Percentiles rank a stretch among this genome's conserved stretches.
Conservation (phyloP, 345 rosid species). For the Sonneratia alba region DNA sequence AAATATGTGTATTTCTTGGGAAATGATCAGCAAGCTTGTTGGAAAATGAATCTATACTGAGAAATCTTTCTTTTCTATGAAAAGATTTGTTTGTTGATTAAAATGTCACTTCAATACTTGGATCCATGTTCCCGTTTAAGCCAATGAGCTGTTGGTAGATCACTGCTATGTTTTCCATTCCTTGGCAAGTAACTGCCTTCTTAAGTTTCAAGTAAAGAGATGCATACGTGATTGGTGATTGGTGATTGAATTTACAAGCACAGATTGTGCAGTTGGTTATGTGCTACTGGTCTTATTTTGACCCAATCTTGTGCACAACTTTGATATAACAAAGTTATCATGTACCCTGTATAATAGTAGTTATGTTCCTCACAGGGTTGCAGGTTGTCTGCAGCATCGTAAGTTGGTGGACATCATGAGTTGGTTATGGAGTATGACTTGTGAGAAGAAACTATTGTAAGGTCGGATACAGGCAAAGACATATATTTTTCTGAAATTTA, state of each 20-base stretch:
- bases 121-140: background rate
- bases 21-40: background rate
- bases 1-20: background rate
- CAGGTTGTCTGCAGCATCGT: slow-evolving; percentile 78
- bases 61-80: background rate
- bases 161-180: background rate
- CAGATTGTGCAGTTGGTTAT: background rate
- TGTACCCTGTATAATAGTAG: slow-evolving; percentile 1
- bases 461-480: slow-evolving; percentile 19
- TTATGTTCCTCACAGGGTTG: slow-evolving; percentile 47
- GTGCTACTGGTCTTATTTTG: background rate
- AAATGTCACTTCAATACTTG: background rate
- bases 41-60: background rate
- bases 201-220: background rate
- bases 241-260: background rate
- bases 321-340: too few relatives aligned
- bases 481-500: background rate
- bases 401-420: slow-evolving; percentile 82
- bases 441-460: slow-evolving; percentile 33
- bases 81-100: background rate
- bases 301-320: background rate
- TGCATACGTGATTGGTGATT: background rate
- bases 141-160: background rate
- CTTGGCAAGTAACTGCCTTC: background rate
- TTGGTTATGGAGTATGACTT: slow-evolving; percentile 73